phyloP scores from a whole-genome alignment of 2,329 filamentous ascomycete species.

The Fusarium secorum region DNA sequence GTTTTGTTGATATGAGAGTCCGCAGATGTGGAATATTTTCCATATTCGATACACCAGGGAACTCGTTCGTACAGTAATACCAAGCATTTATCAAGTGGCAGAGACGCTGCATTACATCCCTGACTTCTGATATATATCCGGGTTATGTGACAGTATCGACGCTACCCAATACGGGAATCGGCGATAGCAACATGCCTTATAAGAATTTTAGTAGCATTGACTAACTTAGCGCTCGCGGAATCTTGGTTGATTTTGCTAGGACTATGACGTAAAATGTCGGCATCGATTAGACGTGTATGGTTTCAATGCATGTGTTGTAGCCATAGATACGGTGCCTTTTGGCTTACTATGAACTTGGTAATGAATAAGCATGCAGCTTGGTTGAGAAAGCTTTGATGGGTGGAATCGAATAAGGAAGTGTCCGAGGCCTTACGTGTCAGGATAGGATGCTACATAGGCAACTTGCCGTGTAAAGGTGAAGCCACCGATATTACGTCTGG shows the following conservation, averaged over 20 bases:
- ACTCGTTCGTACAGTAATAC: neutral
- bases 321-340: neutral
- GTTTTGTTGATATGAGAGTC: neutral
- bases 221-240: neutral
- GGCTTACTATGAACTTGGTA: neutral
- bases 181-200: neutral
- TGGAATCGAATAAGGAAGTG: neutral
- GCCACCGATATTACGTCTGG: neutral
- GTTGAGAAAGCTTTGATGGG: neutral
- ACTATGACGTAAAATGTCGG: neutral
- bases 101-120: neutral
- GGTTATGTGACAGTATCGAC: neutral
- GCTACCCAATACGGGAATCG: neutral
- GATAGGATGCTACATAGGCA: neutral
- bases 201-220: neutral
- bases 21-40: neutral
- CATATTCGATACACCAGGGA: neutral
- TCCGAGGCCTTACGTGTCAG: neutral
- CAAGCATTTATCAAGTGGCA: neutral
- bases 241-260: neutral
- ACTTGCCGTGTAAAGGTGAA: neutral
- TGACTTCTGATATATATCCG: neutral
- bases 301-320: neutral
- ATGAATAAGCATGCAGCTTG: neutral
- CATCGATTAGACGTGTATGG: neutral